Evolutionary conservation across 139 green algal species (phyloP), one percentile per base, ranked within the genome.

Genomic region (Edaphochlamys debaryana): DNA sequence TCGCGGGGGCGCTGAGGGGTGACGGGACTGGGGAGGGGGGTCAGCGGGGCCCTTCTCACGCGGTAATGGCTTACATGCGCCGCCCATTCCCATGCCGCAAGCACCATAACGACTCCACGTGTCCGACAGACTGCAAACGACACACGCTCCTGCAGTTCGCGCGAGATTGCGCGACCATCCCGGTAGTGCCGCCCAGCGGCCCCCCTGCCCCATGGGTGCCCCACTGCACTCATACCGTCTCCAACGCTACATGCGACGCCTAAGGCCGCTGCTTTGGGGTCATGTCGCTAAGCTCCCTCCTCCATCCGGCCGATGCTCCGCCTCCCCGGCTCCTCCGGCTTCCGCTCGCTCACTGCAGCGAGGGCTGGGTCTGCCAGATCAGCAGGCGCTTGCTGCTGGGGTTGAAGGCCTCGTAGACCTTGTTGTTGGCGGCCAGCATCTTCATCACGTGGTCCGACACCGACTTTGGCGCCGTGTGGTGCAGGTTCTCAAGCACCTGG

Each of bases 341-440:
- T n/a, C 7, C 34, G 54, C 34, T 15, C 36, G 34, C 25, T 88
- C 36, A 93, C 67, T 91, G 85, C 79, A 94, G 83, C 67, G 71
- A 82, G 20, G 90, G 88, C 80, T 91, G 66, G 9, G 86, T 86
- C 88, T 94, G 90, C 87, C 88, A 94, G 85, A 92, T 94, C 9
- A 94, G 69, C 64, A 92, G 85, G 37, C 88, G 85, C 88, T 94
- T 89, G 90, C 88, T 92, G 82, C 79, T 84, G 67, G 88, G 86
- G 72, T 89, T 91, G 90, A 94, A 91, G 15, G 90, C 90, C 81
- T 94, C 88, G 58, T 88, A 92, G 38, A 94, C 77, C 87, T 94
- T 94, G 74, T 89, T 88, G 88, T 94, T 94, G 69, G 86, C 82
- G 4, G 80, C 36, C 22, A 94, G 69, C 88, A 94, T 91, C 76